Conservation (phyloP, 768 basidiomycete species). For the Lepiota subincarnata region DNA sequence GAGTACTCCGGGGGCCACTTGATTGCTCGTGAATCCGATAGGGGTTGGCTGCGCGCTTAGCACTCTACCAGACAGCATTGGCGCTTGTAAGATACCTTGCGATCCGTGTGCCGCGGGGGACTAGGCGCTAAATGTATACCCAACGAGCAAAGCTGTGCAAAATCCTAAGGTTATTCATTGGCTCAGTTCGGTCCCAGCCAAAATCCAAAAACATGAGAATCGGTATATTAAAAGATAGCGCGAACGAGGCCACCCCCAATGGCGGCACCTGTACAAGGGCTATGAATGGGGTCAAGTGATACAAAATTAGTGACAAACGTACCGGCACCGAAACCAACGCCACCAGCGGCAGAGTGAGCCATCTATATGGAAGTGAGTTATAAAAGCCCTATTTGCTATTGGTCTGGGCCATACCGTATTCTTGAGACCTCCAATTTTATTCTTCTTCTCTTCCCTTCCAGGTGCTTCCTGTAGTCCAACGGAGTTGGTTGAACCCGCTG, state of each 20-base stretch:
- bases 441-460: slow-evolving; percentile 49
- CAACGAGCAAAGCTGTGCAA: too few relatives aligned
- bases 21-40: too few relatives aligned
- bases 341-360: slow-evolving; percentile 61
- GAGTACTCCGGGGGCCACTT: too few relatives aligned
- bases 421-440: slow-evolving; percentile 52
- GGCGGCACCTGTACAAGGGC: slow-evolving; percentile 24
- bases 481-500: slow-evolving; percentile 31
- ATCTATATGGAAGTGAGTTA: slow-evolving; percentile 28
- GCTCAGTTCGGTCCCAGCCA: neutral
- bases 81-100: too few relatives aligned
- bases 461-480: slow-evolving; percentile 42
- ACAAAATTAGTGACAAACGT: slow-evolving; percentile 18
- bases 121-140: too few relatives aligned
- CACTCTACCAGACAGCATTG: too few relatives aligned
- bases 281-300: neutral
- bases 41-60: too few relatives aligned
- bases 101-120: too few relatives aligned
- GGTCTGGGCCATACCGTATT: slow-evolving; percentile 42
- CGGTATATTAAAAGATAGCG: slow-evolving; percentile 27
- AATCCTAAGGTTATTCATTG: too few relatives aligned
- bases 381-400: neutral
- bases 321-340: slow-evolving; percentile 78
- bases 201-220: neutral
- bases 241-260: slow-evolving; percentile 31